Evolutionary conservation across 352 stramenopile species (phyloP), one percentile per base, ranked within the genome.

Genomic region (Bremia lactucae): DNA sequence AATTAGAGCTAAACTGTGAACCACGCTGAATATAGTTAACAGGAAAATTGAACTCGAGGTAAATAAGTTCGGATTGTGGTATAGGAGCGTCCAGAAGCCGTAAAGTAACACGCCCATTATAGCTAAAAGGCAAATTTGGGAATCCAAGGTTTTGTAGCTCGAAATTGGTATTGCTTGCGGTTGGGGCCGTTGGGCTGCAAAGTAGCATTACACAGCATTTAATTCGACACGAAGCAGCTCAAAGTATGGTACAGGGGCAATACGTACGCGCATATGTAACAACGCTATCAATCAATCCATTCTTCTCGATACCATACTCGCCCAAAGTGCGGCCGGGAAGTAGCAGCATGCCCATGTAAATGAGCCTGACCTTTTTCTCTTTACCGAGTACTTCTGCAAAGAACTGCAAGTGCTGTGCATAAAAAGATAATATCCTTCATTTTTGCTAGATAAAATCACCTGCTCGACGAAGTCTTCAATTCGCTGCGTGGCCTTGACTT

Each of bases 341-440:
- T 13, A 89, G 54, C 36, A 89, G 54, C 73, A 89, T 85, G 2
- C 73, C 73, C 76, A 85, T 85, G 61, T 87, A 86, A 51, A 89
- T 87, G 16, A 87, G 44, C 1, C 76, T 65, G 20, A 89, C 65
- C 22, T 78, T 80, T 43, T 83, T 84, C 14, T 54, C 61, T 26
- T 66, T 55, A 0, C 56, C 59, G 4, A 82, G 42, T 23, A 70
- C 72, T 6, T 78, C 56, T 0, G 62, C 55, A 31, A 87, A 89
- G 42, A 87, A 87, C 71, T 89, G 22, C 25, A 61, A 25, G 22
- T 35, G n/a, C n/a, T n/a, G n/a, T n/a, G 8, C 15, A 44, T 33
- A 16, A 33, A 33, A 10, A 16, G 28, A 16, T 33, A 10, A 10
- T 28, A 10, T 10, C 24, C 6, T 6, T 3, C 15, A n/a, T n/a